Base-by-base conservation (phyloP, 306 rosid genomes). In the Prunus mongolica region DNA sequence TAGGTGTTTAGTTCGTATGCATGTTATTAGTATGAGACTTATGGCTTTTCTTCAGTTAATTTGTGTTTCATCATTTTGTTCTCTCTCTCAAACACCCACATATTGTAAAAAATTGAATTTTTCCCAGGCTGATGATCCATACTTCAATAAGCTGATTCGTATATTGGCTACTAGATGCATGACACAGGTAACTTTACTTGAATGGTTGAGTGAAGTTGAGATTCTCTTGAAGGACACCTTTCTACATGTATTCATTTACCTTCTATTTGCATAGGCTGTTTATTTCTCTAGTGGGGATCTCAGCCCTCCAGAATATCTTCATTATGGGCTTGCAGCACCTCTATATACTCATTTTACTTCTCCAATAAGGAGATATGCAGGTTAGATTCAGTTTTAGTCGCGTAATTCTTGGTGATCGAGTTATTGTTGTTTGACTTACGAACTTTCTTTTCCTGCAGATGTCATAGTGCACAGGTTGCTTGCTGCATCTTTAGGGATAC, bases 201-300 rank as follows among this genome's bases (percentile, higher is more conserved):
- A 64, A 51, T 56, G 49, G 47, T 56, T 49, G 19, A 66, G 66
- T 65, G 62, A 58, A 61, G 70, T 75, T 60, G 32, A 27, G 76
- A 81, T 49, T 32, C 71, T 38, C 56, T 47, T 79, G 5, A 76
- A 45, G 20, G 45, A 20, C 65, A 74, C 27, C 34, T 60, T 65
- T 71, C 75, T 80, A 32, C 81, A 24, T 32, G 63, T 55, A 44
- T 68, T 41, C 19, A 24, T 67, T 18, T 34, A 24, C 75, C 5
- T 64, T 52, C 78, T 45, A 11, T 61, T 72, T 61, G 69, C 71
- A 63, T 78, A 95, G 99, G 99, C 99, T 3, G 97, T 95, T 82
- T 95, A 95, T 87, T 92, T 92, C 83, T 90, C 93, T 83, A 95
- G 97, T 45, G 99, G 97, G 82, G 99, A 95, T 79, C 97, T 95